Conservation (phyloP, 495 filamentous ascomycete species). For the Podospora anserina region DNA sequence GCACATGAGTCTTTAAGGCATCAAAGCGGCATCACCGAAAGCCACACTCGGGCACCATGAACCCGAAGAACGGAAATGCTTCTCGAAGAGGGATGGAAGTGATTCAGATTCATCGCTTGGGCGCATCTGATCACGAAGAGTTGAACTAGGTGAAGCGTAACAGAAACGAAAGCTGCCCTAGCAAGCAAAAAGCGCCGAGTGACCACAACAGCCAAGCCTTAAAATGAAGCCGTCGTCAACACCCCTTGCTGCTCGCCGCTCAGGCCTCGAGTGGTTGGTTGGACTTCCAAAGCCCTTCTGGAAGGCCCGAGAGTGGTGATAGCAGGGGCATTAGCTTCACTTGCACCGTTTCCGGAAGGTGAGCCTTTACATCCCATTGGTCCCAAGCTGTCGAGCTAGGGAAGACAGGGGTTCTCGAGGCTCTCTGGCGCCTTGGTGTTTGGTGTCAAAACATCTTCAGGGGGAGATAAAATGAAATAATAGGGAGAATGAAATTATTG, state of each 20-base stretch:
- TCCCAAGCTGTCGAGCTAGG: neutral
- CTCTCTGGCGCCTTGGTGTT: neutral
- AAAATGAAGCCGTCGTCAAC: neutral
- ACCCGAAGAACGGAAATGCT: neutral
- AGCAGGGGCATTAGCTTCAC: neutral
- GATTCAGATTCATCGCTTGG: neutral
- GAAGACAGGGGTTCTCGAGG: neutral
- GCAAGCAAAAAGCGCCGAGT: neutral
- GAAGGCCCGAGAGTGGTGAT: neutral
- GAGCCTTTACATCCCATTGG: neutral
- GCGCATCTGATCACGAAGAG: too few species aligned
- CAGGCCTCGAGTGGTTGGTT: neutral
- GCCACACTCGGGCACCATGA: neutral
- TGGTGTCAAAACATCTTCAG: neutral
- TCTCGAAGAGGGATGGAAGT: neutral
- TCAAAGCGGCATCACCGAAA: neutral
- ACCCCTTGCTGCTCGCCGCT: neutral
- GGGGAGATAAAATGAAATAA: conserved; percentile 9
- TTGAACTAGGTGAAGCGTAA: neutral
- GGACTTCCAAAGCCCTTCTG: neutral
- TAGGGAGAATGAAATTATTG: neutral
- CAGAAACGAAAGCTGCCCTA: neutral
- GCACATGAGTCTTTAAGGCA: neutral
- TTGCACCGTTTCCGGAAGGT: neutral
- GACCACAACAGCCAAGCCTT: neutral